Evolutionary conservation across 164 flowering plant species (phyloP).

Genomic region (Kalanchoe fedtschenkoi): DNA sequence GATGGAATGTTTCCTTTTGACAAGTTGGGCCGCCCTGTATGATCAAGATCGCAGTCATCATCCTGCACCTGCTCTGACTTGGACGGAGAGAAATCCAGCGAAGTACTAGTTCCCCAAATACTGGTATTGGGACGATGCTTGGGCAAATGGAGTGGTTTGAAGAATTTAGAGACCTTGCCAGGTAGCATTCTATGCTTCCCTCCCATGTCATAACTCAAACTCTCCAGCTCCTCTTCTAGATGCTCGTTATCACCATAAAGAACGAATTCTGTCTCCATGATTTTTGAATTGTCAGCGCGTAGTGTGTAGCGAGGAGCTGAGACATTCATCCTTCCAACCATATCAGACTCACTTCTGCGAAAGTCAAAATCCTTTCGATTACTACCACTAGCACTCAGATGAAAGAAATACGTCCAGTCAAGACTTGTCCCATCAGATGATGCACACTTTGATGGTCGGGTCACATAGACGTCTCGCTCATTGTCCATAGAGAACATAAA

Average conservation of each 20-base stretch:
- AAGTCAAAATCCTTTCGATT: constrained; percentile 20
- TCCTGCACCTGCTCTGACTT: not conserved
- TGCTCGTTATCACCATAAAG: constrained; percentile 33
- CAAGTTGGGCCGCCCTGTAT: not conserved
- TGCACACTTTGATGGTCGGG: constrained; percentile 33
- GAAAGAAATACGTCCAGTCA: constrained; percentile 53
- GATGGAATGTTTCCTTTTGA: not conserved
- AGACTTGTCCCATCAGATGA: constrained; percentile 23
- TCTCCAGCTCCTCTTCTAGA: constrained; percentile 18
- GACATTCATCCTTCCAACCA: constrained; percentile 75
- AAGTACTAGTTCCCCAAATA: constrained; percentile 25
- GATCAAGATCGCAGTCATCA: not conserved
- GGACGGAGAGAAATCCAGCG: constrained; percentile 17
- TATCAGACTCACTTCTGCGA: constrained; percentile 17
- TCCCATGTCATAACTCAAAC: constrained; percentile 15
- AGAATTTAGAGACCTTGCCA: constrained; percentile 35
- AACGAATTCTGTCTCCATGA: constrained; percentile 59
- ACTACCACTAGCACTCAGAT: constrained; percentile 21
- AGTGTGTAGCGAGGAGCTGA: constrained; percentile 34
- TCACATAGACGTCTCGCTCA: constrained; percentile 39
- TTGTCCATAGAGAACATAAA: constrained; percentile 66
- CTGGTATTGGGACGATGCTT: constrained; percentile 35
- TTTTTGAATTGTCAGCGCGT: constrained; percentile 30
- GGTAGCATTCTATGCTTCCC: constrained; percentile 26
- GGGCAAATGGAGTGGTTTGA: constrained; percentile 26